phyloP scores from a whole-genome alignment of 768 basidiomycete genomes.

The Auriscalpium orientale region DNA sequence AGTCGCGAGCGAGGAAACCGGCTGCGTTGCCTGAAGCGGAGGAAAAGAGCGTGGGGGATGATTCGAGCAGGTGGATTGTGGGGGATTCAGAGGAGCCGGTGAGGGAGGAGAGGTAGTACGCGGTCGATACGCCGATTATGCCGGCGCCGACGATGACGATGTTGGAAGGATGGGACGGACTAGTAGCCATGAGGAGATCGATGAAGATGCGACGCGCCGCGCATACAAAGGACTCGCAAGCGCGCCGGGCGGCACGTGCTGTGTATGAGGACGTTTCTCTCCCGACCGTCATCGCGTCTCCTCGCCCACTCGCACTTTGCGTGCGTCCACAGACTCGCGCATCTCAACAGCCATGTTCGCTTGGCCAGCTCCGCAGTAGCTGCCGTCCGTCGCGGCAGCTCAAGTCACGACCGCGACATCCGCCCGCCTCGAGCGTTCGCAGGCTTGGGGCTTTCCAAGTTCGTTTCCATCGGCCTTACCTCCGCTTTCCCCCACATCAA shows the following conservation, averaged over 20 bases:
- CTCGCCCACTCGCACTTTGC: neutral
- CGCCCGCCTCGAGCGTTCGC: constrained; percentile 30
- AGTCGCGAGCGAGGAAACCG: constrained; percentile 37
- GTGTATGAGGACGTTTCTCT: neutral
- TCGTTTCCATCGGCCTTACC: constrained; percentile 41
- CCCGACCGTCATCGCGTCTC: neutral
- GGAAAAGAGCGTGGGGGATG: constrained; percentile 28
- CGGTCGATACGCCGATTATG: constrained; percentile 38
- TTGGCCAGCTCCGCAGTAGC: too few species aligned
- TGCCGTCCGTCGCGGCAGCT: neutral
- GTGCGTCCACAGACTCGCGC: too few species aligned
- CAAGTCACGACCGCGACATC: neutral
- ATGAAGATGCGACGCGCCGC: too few species aligned
- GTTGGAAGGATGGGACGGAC: neutral
- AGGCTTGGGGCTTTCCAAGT: constrained; percentile 43
- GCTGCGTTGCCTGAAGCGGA: constrained; percentile 29
- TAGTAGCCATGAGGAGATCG: neutral
- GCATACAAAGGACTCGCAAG: neutral
- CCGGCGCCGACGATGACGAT: constrained; percentile 40
- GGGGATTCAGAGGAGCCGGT: constrained; percentile 8
- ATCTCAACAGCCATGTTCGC: too few species aligned
- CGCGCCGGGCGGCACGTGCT: neutral
- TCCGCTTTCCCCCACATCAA: constrained; percentile 55
- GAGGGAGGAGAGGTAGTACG: constrained; percentile 31
- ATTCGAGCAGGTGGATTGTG: constrained; percentile 36